These are phyloP conservation scores for Kodamaea derodonti DNA, from an alignment of 1,139 yeast genomes.

Conservation along the genomic window DNA sequence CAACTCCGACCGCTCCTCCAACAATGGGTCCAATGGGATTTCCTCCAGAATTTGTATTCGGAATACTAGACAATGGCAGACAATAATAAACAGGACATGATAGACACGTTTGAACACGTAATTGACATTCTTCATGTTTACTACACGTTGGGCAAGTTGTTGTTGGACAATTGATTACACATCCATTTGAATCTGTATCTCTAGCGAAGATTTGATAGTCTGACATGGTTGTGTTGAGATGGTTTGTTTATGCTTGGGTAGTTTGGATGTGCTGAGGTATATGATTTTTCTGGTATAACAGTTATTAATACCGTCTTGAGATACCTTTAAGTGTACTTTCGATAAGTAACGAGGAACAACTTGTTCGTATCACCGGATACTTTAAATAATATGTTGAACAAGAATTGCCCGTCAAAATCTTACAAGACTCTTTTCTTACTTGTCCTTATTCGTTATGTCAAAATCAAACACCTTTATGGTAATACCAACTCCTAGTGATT, in stretches of 20 bases:
- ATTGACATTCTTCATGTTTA: constrained; percentile 48
- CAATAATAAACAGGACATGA: constrained; percentile 59
- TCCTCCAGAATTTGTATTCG: constrained; percentile 1
- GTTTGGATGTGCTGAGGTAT: not conserved
- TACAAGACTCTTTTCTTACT: too few species aligned
- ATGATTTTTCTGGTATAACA: too few species aligned
- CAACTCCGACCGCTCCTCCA: constrained; percentile 57
- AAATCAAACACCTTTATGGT: too few species aligned
- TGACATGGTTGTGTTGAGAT: not conserved
- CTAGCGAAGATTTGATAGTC: constrained; percentile 1
- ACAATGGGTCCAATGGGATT: constrained; percentile 52
- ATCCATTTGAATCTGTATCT: constrained; percentile 25
- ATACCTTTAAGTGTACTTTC: too few species aligned
- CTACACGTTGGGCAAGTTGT: constrained; percentile 54
- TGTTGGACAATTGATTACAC: constrained; percentile 46
- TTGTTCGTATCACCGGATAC: too few species aligned
- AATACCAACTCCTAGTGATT: too few species aligned
- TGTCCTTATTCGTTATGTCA: too few species aligned
- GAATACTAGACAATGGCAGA: constrained; percentile 16
- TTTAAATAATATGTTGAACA: too few species aligned
- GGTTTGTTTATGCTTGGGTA: not conserved
- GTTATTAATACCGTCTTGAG: too few species aligned
- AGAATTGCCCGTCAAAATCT: too few species aligned
- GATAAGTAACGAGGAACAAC: too few species aligned
- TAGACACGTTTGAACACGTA: constrained; percentile 51